Base-by-base conservation (phyloP, 2,329 filamentous ascomycete species). In the Trichoderma cornu-damae region DNA sequence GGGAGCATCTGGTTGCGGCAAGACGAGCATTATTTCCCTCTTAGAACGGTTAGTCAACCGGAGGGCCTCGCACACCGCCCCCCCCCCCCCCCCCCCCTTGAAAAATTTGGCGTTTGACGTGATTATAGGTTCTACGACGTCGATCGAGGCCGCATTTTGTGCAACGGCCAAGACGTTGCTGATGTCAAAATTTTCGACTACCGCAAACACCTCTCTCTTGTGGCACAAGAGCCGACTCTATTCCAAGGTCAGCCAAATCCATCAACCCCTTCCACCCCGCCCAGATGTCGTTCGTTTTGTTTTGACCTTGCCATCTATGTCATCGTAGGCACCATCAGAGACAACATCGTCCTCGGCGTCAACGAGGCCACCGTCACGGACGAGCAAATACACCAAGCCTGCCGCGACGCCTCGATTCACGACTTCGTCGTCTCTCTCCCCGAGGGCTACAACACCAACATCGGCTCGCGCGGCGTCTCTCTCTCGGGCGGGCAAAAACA, bases 401-500 rank as follows among this genome's bases (percentile, higher is more conserved):
- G 81, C 62, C 77, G 77, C 58, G 79, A 83, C 63, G 87, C 87
- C 4, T 86, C 84, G 22, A 85, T 89, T 56, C 80, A 88, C 67
- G 86, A 88, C 38, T 90, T 90, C 68, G 83, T 90, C 64, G 71
- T 78, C 28, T 84, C 80, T 3, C 75, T 90, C 1, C 85, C 87
- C 0, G 79, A 84, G 8, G 86, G 86, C 1, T 89, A 88, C 69
- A 76, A 82, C 61, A 90, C 87, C 0, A 73, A 82, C 53, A 78
- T 89, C 28, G 87, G 87, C 32, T 84, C 83, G 56, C 80, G 81
- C 47, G 88, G 87, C 14, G 81, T 86, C 0, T 81, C 80, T 0
- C 73, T 89, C 4, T 87, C 83, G 0, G 87, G 87, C n/a, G 87
- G 87, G 0, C 87, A 89, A 72, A 85, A 86, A 61, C 87, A 90